Percentiles rank a stretch among this genome's conserved stretches.
phyloP scores from a whole-genome alignment of 129 eudicot species.

The Helianthus tuberosus region DNA sequence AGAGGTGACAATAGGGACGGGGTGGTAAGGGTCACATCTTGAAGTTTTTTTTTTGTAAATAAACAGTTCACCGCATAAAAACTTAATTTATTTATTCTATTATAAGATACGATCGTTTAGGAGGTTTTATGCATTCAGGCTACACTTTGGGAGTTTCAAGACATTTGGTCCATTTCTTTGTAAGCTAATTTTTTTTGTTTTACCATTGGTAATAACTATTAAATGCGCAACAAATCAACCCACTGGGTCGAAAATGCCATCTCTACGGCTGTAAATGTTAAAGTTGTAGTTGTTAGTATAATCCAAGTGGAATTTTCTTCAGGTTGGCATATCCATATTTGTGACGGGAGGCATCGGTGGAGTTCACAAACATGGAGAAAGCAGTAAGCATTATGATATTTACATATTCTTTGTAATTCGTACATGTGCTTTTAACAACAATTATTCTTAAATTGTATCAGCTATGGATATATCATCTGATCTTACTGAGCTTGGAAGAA shows the following conservation, averaged over 20 bases:
- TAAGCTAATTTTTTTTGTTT: background rate
- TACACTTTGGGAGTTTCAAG: background rate
- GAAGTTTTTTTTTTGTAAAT: background rate
- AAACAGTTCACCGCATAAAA: background rate
- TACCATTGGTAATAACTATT: background rate
- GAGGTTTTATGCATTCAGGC: background rate
- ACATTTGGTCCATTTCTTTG: background rate
- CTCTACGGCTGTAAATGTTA: background rate
- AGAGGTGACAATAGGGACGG: background rate
- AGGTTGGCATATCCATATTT: constrained; percentile 96
- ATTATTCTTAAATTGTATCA: constrained; percentile 35
- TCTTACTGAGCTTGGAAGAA: constrained; percentile 94
- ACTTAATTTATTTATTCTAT: too few species aligned
- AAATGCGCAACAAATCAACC: background rate
- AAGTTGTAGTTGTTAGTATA: constrained; percentile 4
- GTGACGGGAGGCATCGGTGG: constrained; percentile 98
- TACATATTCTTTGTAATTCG: background rate
- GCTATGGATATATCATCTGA: constrained; percentile 96
- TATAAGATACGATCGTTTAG: background rate
- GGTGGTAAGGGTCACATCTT: background rate
- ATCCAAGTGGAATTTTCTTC: constrained; percentile 20
- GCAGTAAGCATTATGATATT: constrained; percentile 47
- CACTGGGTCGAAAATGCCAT: background rate
- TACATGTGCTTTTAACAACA: background rate
- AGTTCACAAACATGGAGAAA: constrained; percentile 93